Evolutionary conservation across 2,329 filamentous ascomycete genomes (phyloP), one percentile per base, ranked within the genome.

Genomic region (Fusarium brachygibbosum): DNA sequence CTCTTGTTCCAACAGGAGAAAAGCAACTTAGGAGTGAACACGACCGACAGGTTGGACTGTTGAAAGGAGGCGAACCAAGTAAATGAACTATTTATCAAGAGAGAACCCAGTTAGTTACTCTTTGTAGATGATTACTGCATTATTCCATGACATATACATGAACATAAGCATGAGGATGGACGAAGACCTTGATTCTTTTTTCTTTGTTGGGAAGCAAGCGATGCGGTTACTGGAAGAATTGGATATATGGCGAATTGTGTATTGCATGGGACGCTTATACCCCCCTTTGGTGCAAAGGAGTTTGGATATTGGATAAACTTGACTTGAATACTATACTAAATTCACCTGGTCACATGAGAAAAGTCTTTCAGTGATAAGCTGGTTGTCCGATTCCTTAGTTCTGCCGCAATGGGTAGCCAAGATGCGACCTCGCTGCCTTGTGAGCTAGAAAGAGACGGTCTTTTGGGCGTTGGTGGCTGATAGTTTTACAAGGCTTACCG

Each of bases 21-120:
- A 80, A 81, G 52, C 76, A 79, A 31, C 57, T 81, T 2, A 61
- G 75, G n/a, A 75, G 74, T 41, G 78, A 80, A 23, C 76, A 74
- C 11, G 79, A 79, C 17, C 58, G 63, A 31, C 66, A 71, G 14
- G 65, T 75, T 2, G 77, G 74, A 3, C 16, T 77, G 12, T 51
- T 73, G 2, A 74, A 75, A 54, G 68, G 71, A 8, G 69, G 56
- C 12, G 65, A 54, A 21, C 5, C 66, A 21, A 32, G 56, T 55
- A 74, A 74, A 73, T 72, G 46, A 66, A 49, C 12, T n/a, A 44
- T 3, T 28, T 29, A 29, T 29, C 29, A 12, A 29, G 29, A 29
- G 29, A 29, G 23, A 29, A 12, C 29, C 29, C 11, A 29, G 29
- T 29, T 6, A 21, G 19, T 16, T 14, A 14, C 37, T 8, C 11